Evolutionary conservation across 1,139 yeast species (phyloP), one percentile per base, ranked within the genome.

Genomic region (Yamadazyma mexicana): DNA sequence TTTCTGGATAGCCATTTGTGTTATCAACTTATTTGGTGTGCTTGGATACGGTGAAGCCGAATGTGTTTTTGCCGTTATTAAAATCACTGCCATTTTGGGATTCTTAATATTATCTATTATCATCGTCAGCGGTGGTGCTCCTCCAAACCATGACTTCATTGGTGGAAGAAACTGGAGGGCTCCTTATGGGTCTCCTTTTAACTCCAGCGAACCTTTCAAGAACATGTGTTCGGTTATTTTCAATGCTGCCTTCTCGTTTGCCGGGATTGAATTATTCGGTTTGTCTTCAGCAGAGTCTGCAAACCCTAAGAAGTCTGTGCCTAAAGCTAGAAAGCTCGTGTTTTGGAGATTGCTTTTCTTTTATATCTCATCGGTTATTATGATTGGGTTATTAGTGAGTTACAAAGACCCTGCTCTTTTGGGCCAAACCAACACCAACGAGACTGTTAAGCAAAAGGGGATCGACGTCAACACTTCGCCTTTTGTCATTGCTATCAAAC

Each of bases 141-240:
- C 67, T 8, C 54, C 54, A 14, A 59, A 66, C 29, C 71, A 75
- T 30, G 58, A 57, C 2, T 54, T 50, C 38, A 61, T 64, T 39
- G 71, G 71, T 3, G 69, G 64, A 5, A 48, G 38, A 18, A 53
- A 64, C 40, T 65, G 69, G 68, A 64, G 54, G 28, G 39, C 46
- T 23, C 71, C 71, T 5, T 43, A 47, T 2, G 66, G 69, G 5
- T 64, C 66, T 3, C 46, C 62, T 45, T 62, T 64, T 39, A 59
- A 62, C 43, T 44, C 48, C 3, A 46, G 44, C 3, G 56, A 56
- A 27, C 65, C 66, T 2, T 40, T 86, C 79, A 87, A 87, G 56
- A 96, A 95, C 51, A 80, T 86, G 36, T 79, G 88, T 53, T 68
- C 86, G n/a, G 87, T 85, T 25, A 84, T 88, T 52, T 89, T 87